Evolutionary conservation across 2,329 filamentous ascomycete genomes (phyloP), one percentile per base, ranked within the genome.

Genomic region (Verticillium nonalfalfae): DNA sequence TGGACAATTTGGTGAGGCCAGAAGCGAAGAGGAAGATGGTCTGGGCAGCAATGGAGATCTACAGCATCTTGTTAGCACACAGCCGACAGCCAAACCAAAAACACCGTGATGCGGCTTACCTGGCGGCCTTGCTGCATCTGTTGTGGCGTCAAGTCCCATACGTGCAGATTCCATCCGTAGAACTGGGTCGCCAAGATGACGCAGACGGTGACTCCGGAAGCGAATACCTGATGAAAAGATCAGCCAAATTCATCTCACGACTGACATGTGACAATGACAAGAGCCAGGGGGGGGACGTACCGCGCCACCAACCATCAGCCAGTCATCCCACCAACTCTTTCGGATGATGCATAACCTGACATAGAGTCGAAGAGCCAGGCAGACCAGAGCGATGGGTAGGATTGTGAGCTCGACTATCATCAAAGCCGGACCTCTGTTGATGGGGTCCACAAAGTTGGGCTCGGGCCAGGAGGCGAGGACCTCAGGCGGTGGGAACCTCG

Each of bases 1-100:
- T 78, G 1, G 76, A 78, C 2, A 73, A 60, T 61, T 79, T 79
- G 18, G 74, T 71, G 1, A 77, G 63, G 0, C 69, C 69, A 0
- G 75, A 77, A 6, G 75, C 71, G 26, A 75, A 72, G 7, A 77
- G 56, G 62, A 78, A 79, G 7, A 78, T 66, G 15, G 72, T 73
- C 66, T 78, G 76, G 1, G 68, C 74, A 6, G 75, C 74, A 13
- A 78, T 69, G 13, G 76, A 78, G 14, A 77, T 70, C 62, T 78
- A 66, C 69, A 64, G 2, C 5, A 13, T 1, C 2, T 6, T 26
- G 35, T 63, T 31, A 59, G 59, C n/a, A 31, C 26, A 26, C n/a
- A n/a, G 21, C 45, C n/a, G 4, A 13, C 13, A 9, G 35, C 2
- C 35, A 11, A 1, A n/a, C 18, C 39, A 7, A 45, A n/a, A 21